Conservation (phyloP, 495 filamentous ascomycete genomes). For the Aspergillus indologenus region DNA sequence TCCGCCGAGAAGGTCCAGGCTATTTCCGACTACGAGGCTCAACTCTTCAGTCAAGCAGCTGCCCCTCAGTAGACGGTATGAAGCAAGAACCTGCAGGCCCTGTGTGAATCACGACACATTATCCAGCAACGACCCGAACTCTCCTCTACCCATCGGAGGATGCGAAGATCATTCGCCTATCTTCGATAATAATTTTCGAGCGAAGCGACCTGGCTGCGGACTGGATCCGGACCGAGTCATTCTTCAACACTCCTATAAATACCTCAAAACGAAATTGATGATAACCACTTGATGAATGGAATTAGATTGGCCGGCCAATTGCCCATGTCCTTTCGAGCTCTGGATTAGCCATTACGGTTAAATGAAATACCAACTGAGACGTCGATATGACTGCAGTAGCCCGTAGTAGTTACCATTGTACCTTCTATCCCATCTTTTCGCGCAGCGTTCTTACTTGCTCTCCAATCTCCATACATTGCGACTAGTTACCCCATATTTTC, state of each 20-base stretch:
- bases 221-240: conserved; percentile 3
- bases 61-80: conserved; percentile 9
- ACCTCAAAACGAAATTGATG: conserved; percentile 30
- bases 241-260: conserved; percentile 8
- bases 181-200: conserved; percentile 1
- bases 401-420: no score
- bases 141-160: no score
- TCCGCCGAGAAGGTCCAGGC: conserved; percentile 73
- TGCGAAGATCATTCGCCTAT: no score
- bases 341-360: conserved; percentile 22
- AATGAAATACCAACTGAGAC: conserved; percentile 14
- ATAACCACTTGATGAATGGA: conserved; percentile 36
- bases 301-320: conserved; percentile 23
- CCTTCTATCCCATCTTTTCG: no score
- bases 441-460: no score
- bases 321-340: conserved; percentile 21
- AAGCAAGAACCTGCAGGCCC: background rate
- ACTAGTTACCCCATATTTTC: background rate
- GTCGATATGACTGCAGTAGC: no score
- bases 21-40: conserved; percentile 69
- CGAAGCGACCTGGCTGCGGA: conserved; percentile 5
- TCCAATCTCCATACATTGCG: background rate
- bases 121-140: no score
- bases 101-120: background rate
- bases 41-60: conserved; percentile 28